Evolutionary conservation across 306 rosid genomes (phyloP).

Genomic region (barrel medic (Medicago truncatula)): MtrunA17r5.0-ANR NC_053042.1:40733001-40733500

Average conservation of each 20-base stretch:
- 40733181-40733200: neutral
- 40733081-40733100: slow-evolving; percentile 67
- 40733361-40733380: too few species aligned
- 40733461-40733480: neutral
- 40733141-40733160: slow-evolving; percentile 80
- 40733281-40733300: slow-evolving; percentile 26
- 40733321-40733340: too few species aligned
- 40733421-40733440: neutral
- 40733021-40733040: slow-evolving; percentile 49
- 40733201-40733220: neutral
- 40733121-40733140: slow-evolving; percentile 86
- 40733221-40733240: slow-evolving; percentile 15
- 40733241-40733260: slow-evolving; percentile 21
- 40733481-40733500: neutral
- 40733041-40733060: slow-evolving; percentile 76
- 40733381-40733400: neutral
- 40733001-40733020: neutral
- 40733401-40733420: neutral
- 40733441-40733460: too few species aligned
- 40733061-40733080: slow-evolving; percentile 89
- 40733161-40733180: too few species aligned
- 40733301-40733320: slow-evolving; percentile 18
- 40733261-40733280: slow-evolving; percentile 2
- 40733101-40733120: slow-evolving; percentile 90
- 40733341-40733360: too few species aligned